Evolutionary conservation across 345 rosid genomes (phyloP), one percentile per base, ranked within the genome.

Genomic region (Eucalyptus pauciflora): DNA sequence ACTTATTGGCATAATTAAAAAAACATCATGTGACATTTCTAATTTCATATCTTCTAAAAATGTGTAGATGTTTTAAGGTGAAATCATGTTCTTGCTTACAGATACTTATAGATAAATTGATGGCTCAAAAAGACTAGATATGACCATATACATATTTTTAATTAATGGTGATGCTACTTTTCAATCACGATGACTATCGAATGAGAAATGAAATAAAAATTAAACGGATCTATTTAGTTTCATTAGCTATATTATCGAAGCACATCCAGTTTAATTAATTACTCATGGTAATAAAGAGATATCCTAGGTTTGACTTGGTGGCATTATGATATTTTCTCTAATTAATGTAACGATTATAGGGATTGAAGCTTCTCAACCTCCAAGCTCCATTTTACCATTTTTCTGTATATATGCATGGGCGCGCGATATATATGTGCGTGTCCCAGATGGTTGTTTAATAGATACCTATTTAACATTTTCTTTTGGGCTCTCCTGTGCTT

Each of bases 211-310:
- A 31, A 69, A 31, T 16, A 8, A 69, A 69, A 71, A 33, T 33
- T 69, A 33, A 71, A 71, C 33, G 45, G 45, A 71, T 71, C 81
- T 33, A 17, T 71, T 5, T 71, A 6, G 2, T 71, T 33, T 71
- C 0, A 33, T 33, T 33, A 1, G 81, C 81, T 71, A 71, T 1
- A 17, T 69, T 17, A 5, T 17, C 1, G 0, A 33, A 5, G 1
- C 45, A 71, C 45, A 71, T 71, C 81, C 45, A 71, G 45, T 71
- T 69, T 69, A 17, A 69, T 69, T 16, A 33, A 69, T 69, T 71
- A 33, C 81, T 33, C 45, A 17, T 9, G 2, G 45, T 33, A 71
- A 33, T 18, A 3, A 71, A 71, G 79, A 33, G 41, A 33, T 71
- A 33, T 71, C 81, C 25, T 33, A 17, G 81, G 45, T 33, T 71